Evolutionary conservation across 192 early-diverging fungal genomes (phyloP).

Genomic region (Blastocladiella britannica): DNA sequence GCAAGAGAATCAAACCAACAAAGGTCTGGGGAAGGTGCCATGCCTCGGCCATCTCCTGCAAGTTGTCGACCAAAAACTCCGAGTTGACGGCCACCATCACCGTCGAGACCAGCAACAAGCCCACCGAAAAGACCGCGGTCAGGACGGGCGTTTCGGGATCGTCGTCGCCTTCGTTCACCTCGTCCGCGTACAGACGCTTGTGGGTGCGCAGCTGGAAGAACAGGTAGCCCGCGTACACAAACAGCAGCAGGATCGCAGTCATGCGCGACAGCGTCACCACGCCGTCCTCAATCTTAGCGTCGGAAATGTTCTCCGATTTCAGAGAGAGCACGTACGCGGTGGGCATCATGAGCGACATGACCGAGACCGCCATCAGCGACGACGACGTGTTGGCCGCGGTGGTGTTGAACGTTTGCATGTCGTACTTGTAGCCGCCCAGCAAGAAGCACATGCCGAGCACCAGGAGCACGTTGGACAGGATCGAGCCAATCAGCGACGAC

Average conservation of each 20-base stretch:
- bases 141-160: conserved; percentile 44
- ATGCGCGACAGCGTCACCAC: conserved; percentile 34
- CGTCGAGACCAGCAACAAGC: conserved; percentile 39
- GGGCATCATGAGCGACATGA: conserved; percentile 44
- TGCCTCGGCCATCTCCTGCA: conserved; percentile 47
- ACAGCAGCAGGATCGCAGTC: conserved; percentile 41
- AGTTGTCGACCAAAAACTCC: conserved; percentile 63
- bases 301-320: background rate
- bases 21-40: conserved; percentile 61
- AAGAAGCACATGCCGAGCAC: conserved; percentile 73
- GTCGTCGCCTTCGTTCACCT: conserved; percentile 21
- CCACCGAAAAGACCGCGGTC: conserved; percentile 19
- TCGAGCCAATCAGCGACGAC: conserved; percentile 70
- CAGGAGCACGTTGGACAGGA: conserved; percentile 29
- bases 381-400: conserved; percentile 59
- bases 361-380: conserved; percentile 39
- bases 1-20: conserved; percentile 74
- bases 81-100: conserved; percentile 55
- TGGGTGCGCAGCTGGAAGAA: conserved; percentile 68
- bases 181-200: conserved; percentile 25
- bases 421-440: conserved; percentile 54
- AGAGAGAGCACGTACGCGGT: conserved; percentile 30
- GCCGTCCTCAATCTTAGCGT: background rate
- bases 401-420: conserved; percentile 44
- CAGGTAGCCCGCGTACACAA: conserved; percentile 42